Conservation (phyloP, 306 rosid genomes). For the Dryas octopetala region DNA sequence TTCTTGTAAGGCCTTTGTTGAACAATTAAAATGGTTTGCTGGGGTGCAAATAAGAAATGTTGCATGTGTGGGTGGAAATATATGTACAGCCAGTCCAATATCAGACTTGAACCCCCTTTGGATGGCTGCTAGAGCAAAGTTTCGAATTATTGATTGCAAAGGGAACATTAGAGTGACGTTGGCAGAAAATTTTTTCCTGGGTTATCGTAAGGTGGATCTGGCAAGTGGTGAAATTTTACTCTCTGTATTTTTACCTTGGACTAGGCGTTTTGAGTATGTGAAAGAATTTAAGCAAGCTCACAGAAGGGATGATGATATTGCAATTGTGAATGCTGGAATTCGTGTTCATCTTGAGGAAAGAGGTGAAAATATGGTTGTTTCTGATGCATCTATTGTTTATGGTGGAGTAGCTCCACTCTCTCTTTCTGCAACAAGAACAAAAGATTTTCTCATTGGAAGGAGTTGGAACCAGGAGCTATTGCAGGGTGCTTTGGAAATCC, state of each 20-base stretch:
- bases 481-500: constrained; percentile 58
- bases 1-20: constrained; percentile 77
- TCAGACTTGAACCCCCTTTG: constrained; percentile 96
- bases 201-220: constrained; percentile 88
- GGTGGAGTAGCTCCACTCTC: constrained; percentile 94
- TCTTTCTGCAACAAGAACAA: constrained; percentile 62
- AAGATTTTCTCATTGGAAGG: constrained; percentile 72
- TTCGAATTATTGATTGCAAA: constrained; percentile 64
- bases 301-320: constrained; percentile 97
- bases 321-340: constrained; percentile 91
- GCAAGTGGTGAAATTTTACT: constrained; percentile 71
- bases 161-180: constrained; percentile 58
- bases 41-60: constrained; percentile 90
- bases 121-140: constrained; percentile 83
- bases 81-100: constrained; percentile 98
- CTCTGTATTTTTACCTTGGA: constrained; percentile 92
- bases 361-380: constrained; percentile 51
- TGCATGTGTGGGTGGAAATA: constrained; percentile 89
- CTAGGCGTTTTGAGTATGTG: constrained; percentile 73
- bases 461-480: constrained; percentile 72
- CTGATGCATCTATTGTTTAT: constrained; percentile 78
- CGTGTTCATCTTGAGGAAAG: constrained; percentile 69
- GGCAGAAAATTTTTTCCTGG: constrained; percentile 81
- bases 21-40: constrained; percentile 98
- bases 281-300: constrained; percentile 96